These are phyloP conservation scores for Naganishia onofrii DNA, from an alignment of 768 basidiomycete species.

Conservation along the genomic window DNA sequence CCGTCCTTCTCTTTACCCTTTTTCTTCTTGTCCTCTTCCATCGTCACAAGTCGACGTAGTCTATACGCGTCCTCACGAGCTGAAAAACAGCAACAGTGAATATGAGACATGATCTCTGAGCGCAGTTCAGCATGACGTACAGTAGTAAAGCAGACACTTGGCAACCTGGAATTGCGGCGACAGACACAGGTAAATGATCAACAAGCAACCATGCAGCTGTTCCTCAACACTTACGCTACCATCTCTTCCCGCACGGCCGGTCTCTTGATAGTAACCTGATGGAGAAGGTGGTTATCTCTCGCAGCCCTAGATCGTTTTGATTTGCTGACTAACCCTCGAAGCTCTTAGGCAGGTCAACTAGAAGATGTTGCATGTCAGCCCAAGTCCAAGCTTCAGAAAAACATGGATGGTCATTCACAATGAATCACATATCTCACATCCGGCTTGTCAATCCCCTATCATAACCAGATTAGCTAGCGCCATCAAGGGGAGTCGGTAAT, in stretches of 20 bases:
- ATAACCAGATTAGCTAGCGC: not conserved
- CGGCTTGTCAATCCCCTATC: conserved; percentile 51
- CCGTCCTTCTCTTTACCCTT: conserved; percentile 32
- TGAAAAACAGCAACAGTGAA: conserved; percentile 11
- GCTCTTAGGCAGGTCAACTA: conserved; percentile 48
- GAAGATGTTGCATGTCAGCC: not conserved
- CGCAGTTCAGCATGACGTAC: conserved; percentile 31
- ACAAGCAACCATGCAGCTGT: not conserved
- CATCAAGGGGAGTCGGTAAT: not conserved
- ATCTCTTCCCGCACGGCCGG: conserved; percentile 52
- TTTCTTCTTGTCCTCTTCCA: conserved; percentile 35
- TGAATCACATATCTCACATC: conserved; percentile 53
- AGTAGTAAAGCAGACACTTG: conserved; percentile 51
- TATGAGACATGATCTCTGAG: not conserved
- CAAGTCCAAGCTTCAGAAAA: not conserved
- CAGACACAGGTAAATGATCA: conserved; percentile 1
- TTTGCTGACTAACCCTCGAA: conserved; percentile 44
- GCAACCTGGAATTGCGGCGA: conserved; percentile 41
- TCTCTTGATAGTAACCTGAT: conserved; percentile 51
- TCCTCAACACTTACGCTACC: conserved; percentile 41
- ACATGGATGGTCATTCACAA: conserved; percentile 31
- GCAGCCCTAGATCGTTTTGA: not conserved
- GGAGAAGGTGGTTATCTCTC: not conserved
- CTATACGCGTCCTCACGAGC: conserved; percentile 50
- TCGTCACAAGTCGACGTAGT: conserved; percentile 39